Conservation (phyloP, 176 grass and related monocot species). For the Saccharum officinarum region DNA sequence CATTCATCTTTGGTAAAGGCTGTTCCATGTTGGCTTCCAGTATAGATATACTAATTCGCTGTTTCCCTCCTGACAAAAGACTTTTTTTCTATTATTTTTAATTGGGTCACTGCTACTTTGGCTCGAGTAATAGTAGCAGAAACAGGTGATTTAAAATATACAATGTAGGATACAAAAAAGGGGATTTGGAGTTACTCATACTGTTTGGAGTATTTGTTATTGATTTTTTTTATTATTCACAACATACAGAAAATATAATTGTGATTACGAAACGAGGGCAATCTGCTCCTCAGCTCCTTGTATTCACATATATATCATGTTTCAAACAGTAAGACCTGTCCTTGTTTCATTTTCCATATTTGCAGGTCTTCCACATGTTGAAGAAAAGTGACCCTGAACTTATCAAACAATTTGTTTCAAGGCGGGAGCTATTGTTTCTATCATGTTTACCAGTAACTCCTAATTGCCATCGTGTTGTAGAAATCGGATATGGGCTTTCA, state of each 20-base stretch:
- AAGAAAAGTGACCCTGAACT: conserved; percentile 71
- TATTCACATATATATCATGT: neutral
- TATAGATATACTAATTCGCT: neutral
- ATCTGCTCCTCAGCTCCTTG: neutral
- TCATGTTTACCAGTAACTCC: conserved; percentile 82
- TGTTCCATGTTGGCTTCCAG: conserved; percentile 16
- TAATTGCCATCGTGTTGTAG: conserved; percentile 76
- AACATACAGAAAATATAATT: conserved; percentile 17
- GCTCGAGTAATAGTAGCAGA: conserved; percentile 8
- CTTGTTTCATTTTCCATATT: conserved; percentile 38
- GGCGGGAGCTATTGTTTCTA: conserved; percentile 64
- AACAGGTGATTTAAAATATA: conserved; percentile 9
- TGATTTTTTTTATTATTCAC: conserved; percentile 6
- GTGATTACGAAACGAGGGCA: neutral
- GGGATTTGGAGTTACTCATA: neutral
- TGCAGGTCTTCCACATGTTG: conserved; percentile 75
- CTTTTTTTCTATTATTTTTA: conserved; percentile 23
- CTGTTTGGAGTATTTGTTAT: neutral
- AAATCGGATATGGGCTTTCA: conserved; percentile 60
- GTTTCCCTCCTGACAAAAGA: neutral
- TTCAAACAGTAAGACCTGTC: neutral
- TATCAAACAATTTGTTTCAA: conserved; percentile 64
- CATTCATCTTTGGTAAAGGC: conserved; percentile 33
- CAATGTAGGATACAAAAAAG: neutral
- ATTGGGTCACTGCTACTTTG: conserved; percentile 15